Evolutionary conservation across 2,329 filamentous ascomycete genomes (phyloP), one percentile per base, ranked within the genome.

Genomic region (Colletotrichum simmondsii): DNA sequence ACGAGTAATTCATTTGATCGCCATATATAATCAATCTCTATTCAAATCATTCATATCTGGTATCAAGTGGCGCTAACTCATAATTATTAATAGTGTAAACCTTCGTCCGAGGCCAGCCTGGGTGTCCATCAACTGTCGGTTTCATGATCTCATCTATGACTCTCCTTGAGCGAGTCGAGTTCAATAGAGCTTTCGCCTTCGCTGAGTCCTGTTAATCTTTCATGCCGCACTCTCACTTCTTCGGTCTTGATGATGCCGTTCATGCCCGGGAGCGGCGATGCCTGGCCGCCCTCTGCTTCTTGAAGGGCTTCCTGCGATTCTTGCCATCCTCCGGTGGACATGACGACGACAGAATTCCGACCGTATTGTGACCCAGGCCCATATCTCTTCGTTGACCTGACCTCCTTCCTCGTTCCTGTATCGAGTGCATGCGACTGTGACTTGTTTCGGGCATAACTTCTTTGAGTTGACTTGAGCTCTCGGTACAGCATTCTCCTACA

Each of bases 401-500:
- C 42, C 42, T 49, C 42, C 8, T 63, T 68, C 2, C 65, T 66
- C 6, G 63, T 24, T n/a, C 74, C 73, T 11, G 75, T 57, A 2
- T 57, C 72, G 3, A 70, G 65, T 2, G 68, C 65, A 3, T 65
- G 52, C 54, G 65, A 64, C 53, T 19, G 56, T n/a, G 79, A 77
- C 42, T 72, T 76, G 49, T 75, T 77, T 46, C 74, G 72, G 11
- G 66, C 74, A 22, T 80, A 80, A 54, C 79, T 79, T 14, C 75
- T 72, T 26, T 78, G 75, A 16, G 78, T 80, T 1, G 78, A 80
- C 54, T 78, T 80, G 19, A 82, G 72, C 63, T 82, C 80, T 35
- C 74, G 79, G 53, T 81, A 82, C 1, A 82, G 22, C 80, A 82
- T 82, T 46, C 80, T 76, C 64, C 80, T 82, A 54, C 10, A 28